These are phyloP conservation scores for Heterobasidion annosum DNA, from an alignment of 1,284 basidiomycete genomes.

Conservation along the genomic window DNA sequence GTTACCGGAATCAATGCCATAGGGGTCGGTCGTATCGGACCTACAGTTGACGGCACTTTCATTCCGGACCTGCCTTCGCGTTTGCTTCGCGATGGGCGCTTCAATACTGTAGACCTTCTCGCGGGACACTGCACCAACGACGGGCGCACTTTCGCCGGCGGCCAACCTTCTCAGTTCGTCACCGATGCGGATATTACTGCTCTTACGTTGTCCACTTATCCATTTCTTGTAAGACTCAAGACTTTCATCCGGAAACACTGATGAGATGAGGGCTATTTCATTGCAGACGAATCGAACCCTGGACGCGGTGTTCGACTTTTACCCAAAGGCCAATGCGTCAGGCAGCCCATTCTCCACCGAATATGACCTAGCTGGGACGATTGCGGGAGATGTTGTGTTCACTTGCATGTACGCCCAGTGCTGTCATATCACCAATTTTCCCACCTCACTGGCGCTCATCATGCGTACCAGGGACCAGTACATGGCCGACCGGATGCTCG, in stretches of 20 bases:
- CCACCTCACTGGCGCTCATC: no score
- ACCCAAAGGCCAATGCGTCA: slow-evolving; percentile 24
- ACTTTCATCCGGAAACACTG: background rate
- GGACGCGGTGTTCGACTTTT: slow-evolving; percentile 25
- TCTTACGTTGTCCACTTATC: slow-evolving; percentile 28
- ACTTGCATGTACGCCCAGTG: slow-evolving; percentile 32
- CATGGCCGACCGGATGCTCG: slow-evolving; percentile 23
- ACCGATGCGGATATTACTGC: slow-evolving; percentile 30
- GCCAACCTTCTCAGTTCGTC: slow-evolving; percentile 26
- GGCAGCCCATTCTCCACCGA: slow-evolving; percentile 30
- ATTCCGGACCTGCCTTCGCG: slow-evolving; percentile 32
- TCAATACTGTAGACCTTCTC: slow-evolving; percentile 28
- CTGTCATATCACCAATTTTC: no score
- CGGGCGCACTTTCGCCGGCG: slow-evolving; percentile 30
- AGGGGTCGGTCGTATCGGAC: slow-evolving; percentile 21
- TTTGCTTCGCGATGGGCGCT: slow-evolving; percentile 28
- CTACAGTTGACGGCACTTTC: slow-evolving; percentile 28
- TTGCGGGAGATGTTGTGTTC: slow-evolving; percentile 33
- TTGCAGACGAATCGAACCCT: slow-evolving; percentile 28
- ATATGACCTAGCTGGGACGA: slow-evolving; percentile 31
- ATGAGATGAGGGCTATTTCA: background rate
- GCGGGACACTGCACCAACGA: slow-evolving; percentile 37
- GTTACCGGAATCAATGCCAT: slow-evolving; percentile 29
- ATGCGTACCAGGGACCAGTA: slow-evolving; percentile 27
- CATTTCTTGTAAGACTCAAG: slow-evolving; percentile 23